Base-by-base conservation (phyloP, 768 basidiomycete genomes). In the Kwoniella sp. region DNA sequence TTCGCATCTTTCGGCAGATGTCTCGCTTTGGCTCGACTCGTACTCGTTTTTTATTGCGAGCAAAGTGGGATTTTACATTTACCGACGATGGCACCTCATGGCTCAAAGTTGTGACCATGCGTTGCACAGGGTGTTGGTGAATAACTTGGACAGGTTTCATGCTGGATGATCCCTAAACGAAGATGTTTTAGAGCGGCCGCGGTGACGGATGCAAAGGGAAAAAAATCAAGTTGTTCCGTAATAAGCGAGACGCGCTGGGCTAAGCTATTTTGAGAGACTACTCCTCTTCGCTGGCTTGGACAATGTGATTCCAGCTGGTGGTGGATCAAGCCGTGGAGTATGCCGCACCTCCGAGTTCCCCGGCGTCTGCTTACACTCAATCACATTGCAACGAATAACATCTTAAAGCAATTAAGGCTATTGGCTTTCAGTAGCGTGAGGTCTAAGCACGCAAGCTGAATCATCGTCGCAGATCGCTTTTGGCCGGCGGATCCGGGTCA, bases 101-200 rank as follows among this genome's bases (percentile, higher is more conserved):
- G 41, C 20, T 45, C 41, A 17, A 3, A 4, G 50, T 11, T 17
- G 50, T 4, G 22, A 51, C 50, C 50, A 51, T 51, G 50, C 23
- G 50, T 51, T 25, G 50, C 50, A 51, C 50, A 51, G 50, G 50
- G 50, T 51, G 41, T 45, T 9, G 17, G 41, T 20, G 41, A 45
- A 45, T 45, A 17, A 45, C 9, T 9, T 17, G 15, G 20, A 45
- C 11, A 45, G 34, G 34, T 37, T 37, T 37, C 34, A 37, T 37
- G 34, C 34, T 37, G 7, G 34, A 37, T 37, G 5, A 9, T 20
- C 20, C 34, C 7, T 34, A 34, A 45, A 9, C 11, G 41, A 45
- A 9, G 11, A 45, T 8, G 41, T 17, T 17, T 45, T 8, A 9
- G 11, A 45, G 41, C 41, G 41, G 41, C 41, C 41, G 41, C 41